These are phyloP conservation scores for Syncephalastrum monosporum DNA, from an alignment of 371 early-diverging fungal species.

Conservation along the genomic window DNA sequence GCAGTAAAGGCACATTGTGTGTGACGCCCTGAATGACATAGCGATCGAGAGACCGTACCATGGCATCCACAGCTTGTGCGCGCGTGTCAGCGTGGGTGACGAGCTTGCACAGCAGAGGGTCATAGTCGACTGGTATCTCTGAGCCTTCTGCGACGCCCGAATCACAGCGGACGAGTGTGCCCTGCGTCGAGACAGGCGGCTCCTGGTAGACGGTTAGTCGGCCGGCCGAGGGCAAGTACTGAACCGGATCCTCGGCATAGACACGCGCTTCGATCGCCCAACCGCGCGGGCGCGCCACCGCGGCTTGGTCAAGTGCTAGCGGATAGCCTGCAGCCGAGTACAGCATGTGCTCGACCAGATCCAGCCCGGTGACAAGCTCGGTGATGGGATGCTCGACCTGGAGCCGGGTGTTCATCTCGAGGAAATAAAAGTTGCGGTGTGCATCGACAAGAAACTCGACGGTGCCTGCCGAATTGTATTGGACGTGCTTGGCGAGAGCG, in stretches of 20 bases:
- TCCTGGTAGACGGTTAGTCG: slow-evolving; percentile 42
- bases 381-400: slow-evolving; percentile 98
- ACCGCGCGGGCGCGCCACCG: slow-evolving; percentile 59
- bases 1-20: slow-evolving; percentile 92
- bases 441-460: slow-evolving; percentile 79
- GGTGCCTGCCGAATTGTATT: slow-evolving; percentile 75
- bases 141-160: slow-evolving; percentile 69
- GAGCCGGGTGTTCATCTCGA: slow-evolving; percentile 89
- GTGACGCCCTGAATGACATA: slow-evolving; percentile 94
- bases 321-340: slow-evolving; percentile 74
- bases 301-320: slow-evolving; percentile 55
- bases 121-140: slow-evolving; percentile 84
- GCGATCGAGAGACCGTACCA: slow-evolving; percentile 83
- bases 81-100: slow-evolving; percentile 84
- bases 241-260: slow-evolving; percentile 89
- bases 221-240: slow-evolving; percentile 92
- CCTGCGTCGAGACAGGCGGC: slow-evolving; percentile 11
- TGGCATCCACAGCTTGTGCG: slow-evolving; percentile 68
- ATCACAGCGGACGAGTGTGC: slow-evolving; percentile 32
- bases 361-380: slow-evolving; percentile 90
- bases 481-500: slow-evolving; percentile 76
- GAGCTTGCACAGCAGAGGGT: slow-evolving; percentile 88
- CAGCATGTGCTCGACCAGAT: slow-evolving; percentile 92
- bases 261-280: slow-evolving; percentile 89
- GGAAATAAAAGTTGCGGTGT: slow-evolving; percentile 75